Base-by-base conservation (phyloP, 306 rosid genomes). In the Biancaea sappan region DNA sequence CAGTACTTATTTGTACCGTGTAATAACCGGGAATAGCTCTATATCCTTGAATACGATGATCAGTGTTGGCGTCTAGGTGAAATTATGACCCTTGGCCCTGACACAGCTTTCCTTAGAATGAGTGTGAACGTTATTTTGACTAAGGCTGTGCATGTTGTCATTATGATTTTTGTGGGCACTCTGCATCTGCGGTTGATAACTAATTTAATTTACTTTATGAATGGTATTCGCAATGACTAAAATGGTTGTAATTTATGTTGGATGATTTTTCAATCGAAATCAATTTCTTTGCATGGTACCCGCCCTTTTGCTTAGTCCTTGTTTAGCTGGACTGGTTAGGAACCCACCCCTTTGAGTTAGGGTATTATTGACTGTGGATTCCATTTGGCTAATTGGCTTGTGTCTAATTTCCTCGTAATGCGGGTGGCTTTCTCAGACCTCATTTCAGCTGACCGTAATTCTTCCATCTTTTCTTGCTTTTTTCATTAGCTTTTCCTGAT, bases 41-140 rank as follows among this genome's bases (percentile, higher is more conserved):
- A 25, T 66, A n/a, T 47, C 72, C 67, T 79, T 75, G 79, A 59
- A 32, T 24, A 25, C 52, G 70, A 34, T 12, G 59, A 67, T 79
- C 79, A 46, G 0, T 76, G 77, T 46, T 67, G 21, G 80, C 68
- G 75, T 69, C 15, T 21, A 0, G 31, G 29, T 35, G 47, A 24
- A 46, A 71, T 75, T 72, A 83, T 72, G 87, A 57, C 76, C 71
- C 47, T 83, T 76, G 86, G 81, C 54, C 69, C 8, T 74, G 79
- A 38, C 61, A 66, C 57, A 21, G 24, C 70, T 50, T 69, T 40
- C 37, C 57, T 61, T 67, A 26, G 57, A 53, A 15, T 46, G 14
- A 50, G 59, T 44, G 43, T 35, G 79, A 44, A 46, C 63, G 44
- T 78, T 60, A 43, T 73, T 74, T 80, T 83, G 86, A 79, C 80